Conservation (phyloP, 2,329 filamentous ascomycete species). For the Verticillium klebahnii region DNA sequence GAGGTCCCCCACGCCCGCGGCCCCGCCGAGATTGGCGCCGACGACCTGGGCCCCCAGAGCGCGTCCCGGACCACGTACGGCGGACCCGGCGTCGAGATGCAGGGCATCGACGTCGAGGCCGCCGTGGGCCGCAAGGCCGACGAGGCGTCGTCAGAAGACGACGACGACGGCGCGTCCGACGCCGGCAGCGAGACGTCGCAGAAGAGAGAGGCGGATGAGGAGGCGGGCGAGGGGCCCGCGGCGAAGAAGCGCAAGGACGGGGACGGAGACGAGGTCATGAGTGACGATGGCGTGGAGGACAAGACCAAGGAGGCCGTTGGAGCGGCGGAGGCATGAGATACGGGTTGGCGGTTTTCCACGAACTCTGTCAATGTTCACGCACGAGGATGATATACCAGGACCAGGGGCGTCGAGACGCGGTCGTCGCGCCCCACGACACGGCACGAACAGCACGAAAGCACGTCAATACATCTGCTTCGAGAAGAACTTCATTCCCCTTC, state of each 20-base stretch:
- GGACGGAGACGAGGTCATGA: conserved; percentile 13
- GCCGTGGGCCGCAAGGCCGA: conserved; percentile 51
- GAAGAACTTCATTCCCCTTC: neutral
- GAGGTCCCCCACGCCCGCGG: conserved; percentile 78
- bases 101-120: conserved; percentile 55
- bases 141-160: conserved; percentile 9
- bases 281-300: conserved; percentile 7
- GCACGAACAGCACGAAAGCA: neutral
- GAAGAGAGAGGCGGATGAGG: conserved; percentile 54
- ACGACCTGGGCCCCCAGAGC: conserved; percentile 76
- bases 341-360: neutral
- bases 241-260: conserved; percentile 48
- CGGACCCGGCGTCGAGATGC: conserved; percentile 40
- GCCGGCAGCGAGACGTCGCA: conserved; percentile 27
- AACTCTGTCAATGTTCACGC: neutral
- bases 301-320: conserved; percentile 9
- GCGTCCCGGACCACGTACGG: conserved; percentile 32
- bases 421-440: neutral
- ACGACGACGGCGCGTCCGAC: conserved; percentile 21
- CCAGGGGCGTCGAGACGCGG: neutral
- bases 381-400: neutral
- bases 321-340: neutral
- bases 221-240: conserved; percentile 29
- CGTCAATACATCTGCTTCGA: neutral
- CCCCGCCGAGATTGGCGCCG: conserved; percentile 77